Evolutionary conservation across 73 alveolate species (phyloP), one percentile per base, ranked within the genome.

Genomic region (Urostyla sp.): DNA sequence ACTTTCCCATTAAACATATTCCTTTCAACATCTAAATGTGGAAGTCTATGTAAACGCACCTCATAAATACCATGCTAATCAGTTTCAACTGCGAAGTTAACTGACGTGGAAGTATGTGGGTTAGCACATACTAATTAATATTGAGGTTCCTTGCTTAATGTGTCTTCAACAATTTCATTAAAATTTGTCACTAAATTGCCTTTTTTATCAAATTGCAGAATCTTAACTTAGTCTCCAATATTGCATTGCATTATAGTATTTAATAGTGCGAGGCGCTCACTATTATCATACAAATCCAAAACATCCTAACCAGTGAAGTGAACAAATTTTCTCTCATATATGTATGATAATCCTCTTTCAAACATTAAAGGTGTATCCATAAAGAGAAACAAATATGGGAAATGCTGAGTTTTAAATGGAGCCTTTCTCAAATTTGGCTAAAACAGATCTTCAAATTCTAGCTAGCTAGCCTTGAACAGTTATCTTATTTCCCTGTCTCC

Each of bases 31-130:
- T 84, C 84, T 23, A 49, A 44, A 24, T 80, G 84, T 11, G 90
- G 69, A 6, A 80, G 59, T 32, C 90, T 61, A 18, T 60, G n/a
- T 18, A 32, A 40, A 24, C 66, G 30, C 4, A 80, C 51, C 67
- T 80, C 90, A 66, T 48, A 80, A 50, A 80, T 75, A 20, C 84
- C 75, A 38, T 67, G 90, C 1, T 38, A 23, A 27, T 61, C 44
- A 32, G 75, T 30, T 28, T 80, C 90, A 32, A 66, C 90, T 23
- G 67, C 4, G 56, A 28, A 66, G 38, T 80, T 82, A n/a, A 66
- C 73, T n/a, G 83, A 40, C 72, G 36, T 46, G 67, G 55, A 40
- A 16, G 20, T 16, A 10, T 40, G 10, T 40, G 52, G 52, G 52
- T 40, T 40, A 16, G 20, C 52, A 40, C 16, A 40, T 11, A 40